Evolutionary conservation across 164 flowering plant species (phyloP).

Genomic region (Liriodendron chinense): DNA sequence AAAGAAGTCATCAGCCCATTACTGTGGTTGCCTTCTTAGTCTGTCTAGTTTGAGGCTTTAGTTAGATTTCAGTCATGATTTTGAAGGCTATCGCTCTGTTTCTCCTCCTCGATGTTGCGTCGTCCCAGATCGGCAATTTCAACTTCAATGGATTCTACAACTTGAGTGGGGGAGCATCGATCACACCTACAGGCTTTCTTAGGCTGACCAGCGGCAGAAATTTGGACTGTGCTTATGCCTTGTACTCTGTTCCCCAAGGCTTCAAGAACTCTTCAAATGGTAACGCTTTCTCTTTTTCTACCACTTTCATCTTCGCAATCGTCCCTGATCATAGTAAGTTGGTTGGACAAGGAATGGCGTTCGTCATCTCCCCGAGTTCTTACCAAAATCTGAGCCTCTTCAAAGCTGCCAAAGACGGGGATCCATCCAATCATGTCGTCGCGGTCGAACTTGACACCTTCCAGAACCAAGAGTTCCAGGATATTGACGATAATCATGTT

Average conservation of each 20-base stretch:
- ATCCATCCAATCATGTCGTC: too few relatives aligned
- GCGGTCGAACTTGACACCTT: too few relatives aligned
- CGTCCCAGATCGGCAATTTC: not conserved
- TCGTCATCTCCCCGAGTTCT: too few relatives aligned
- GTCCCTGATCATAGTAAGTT: too few relatives aligned
- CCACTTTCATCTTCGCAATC: slow-evolving; percentile 27
- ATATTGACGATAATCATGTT: too few relatives aligned
- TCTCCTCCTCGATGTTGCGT: not conserved
- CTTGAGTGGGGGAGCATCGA: not conserved
- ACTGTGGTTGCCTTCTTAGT: too few relatives aligned
- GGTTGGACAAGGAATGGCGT: too few relatives aligned
- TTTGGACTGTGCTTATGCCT: not conserved
- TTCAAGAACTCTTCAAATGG: slow-evolving; percentile 12
- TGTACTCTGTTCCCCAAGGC: not conserved
- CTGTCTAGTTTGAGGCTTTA: too few relatives aligned
- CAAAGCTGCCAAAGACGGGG: too few relatives aligned
- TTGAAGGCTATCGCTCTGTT: not conserved
- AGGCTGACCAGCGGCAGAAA: not conserved
- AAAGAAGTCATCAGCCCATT: too few relatives aligned
- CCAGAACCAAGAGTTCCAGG: too few relatives aligned
- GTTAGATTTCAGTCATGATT: not conserved
- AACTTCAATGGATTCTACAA: not conserved
- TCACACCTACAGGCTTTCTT: not conserved
- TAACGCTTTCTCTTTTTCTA: slow-evolving; percentile 21
- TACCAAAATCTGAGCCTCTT: too few relatives aligned